phyloP scores from a whole-genome alignment of 2,329 filamentous ascomycete genomes.

The Fusarium keratoplasticum region DNA sequence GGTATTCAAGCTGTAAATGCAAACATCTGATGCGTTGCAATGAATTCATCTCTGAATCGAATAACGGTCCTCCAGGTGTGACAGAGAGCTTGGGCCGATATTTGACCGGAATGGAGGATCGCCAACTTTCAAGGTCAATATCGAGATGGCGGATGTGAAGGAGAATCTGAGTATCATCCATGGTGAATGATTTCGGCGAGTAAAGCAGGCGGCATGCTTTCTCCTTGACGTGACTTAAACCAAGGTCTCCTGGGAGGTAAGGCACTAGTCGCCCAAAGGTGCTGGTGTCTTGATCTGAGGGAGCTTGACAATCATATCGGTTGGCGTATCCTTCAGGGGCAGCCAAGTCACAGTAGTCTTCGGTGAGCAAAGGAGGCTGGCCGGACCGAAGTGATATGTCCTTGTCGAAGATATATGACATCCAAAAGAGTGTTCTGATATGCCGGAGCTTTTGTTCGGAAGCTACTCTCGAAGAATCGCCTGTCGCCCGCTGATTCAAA shows the following conservation, averaged over 20 bases:
- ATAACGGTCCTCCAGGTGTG: constrained; percentile 31
- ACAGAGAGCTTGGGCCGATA: constrained; percentile 54
- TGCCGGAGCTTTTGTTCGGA: constrained; percentile 45
- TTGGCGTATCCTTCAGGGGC: constrained; percentile 47
- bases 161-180: constrained; percentile 36
- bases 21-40: constrained; percentile 57
- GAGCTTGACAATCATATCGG: background rate
- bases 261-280: constrained; percentile 23
- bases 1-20: constrained; percentile 65
- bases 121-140: constrained; percentile 44
- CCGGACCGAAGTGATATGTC: constrained; percentile 40
- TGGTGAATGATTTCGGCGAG: constrained; percentile 27
- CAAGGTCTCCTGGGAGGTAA: constrained; percentile 40
- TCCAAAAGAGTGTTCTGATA: constrained; percentile 40
- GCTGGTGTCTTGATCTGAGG: background rate
- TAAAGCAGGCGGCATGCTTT: constrained; percentile 35
- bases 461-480: background rate
- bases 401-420: constrained; percentile 45
- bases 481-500: background rate
- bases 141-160: constrained; percentile 41
- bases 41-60: constrained; percentile 37
- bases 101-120: constrained; percentile 30
- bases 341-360: constrained; percentile 64
- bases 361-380: constrained; percentile 44
- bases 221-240: constrained; percentile 35